Evolutionary conservation across 345 rosid species (phyloP).

Genomic region (Salix brachista): DNA sequence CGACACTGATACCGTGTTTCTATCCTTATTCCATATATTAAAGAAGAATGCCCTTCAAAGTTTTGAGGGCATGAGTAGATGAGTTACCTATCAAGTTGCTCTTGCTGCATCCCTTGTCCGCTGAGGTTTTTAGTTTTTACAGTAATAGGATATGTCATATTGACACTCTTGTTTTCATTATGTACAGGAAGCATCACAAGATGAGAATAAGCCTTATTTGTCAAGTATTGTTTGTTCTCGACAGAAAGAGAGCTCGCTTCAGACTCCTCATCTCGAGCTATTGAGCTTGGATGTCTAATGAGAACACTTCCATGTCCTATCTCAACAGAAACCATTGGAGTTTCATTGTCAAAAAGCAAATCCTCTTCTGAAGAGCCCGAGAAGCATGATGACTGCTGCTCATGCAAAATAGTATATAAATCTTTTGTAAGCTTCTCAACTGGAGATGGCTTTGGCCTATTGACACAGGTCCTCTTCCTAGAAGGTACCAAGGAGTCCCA

Average conservation of each 20-base stretch:
- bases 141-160: conserved; percentile 24
- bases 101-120: conserved; percentile 52
- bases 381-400: conserved; percentile 84
- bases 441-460: conserved; percentile 74
- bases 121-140: conserved; percentile 36
- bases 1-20: neutral
- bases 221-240: conserved; percentile 55
- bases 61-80: neutral
- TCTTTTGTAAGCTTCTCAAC: conserved; percentile 94
- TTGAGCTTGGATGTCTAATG: conserved; percentile 70
- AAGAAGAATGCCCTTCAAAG: neutral
- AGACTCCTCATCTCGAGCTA: conserved; percentile 93
- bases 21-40: neutral
- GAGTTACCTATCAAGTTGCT: conserved; percentile 57
- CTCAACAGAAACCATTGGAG: conserved; percentile 96
- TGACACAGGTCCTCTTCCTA: conserved; percentile 82
- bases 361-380: conserved; percentile 89
- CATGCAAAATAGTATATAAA: conserved; percentile 78
- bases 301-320: conserved; percentile 95
- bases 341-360: conserved; percentile 82
- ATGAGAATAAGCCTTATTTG: conserved; percentile 62
- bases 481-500: conserved; percentile 92
- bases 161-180: conserved; percentile 31
- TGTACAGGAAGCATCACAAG: conserved; percentile 37
- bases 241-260: conserved; percentile 93